Percentiles rank a stretch among this genome's conserved stretches.
Conservation (phyloP, 371 early-diverging fungal species). For the Mucor circinelloides region DNA sequence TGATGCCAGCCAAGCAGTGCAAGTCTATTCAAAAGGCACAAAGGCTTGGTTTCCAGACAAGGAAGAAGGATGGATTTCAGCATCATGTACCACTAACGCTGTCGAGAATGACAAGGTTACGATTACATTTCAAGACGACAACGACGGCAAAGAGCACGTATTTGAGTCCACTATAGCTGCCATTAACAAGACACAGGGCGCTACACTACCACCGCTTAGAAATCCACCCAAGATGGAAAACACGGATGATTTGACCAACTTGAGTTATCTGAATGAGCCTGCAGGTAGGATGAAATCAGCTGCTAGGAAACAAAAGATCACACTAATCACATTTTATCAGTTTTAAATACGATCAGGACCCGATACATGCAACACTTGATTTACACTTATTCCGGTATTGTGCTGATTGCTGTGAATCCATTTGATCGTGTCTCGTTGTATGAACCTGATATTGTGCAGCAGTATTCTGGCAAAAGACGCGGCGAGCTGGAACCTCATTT, state of each 20-base stretch:
- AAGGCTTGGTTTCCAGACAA: conserved; percentile 90
- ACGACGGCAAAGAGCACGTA: conserved; percentile 61
- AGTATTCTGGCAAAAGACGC: conserved; percentile 92
- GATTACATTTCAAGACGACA: conserved; percentile 64
- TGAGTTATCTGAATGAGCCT: conserved; percentile 91
- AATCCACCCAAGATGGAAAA: conserved; percentile 90
- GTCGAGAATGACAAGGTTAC: conserved; percentile 54
- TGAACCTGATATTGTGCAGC: conserved; percentile 78
- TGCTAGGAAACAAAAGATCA: not conserved
- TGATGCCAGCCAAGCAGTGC: conserved; percentile 29
- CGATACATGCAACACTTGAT: conserved; percentile 90
- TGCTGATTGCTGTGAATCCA: conserved; percentile 98
- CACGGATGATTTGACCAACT: conserved; percentile 89
- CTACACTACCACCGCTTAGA: conserved; percentile 82
- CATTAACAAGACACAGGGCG: conserved; percentile 62
- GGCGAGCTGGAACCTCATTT: conserved; percentile 98
- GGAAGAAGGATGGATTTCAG: conserved; percentile 85
- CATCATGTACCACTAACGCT: conserved; percentile 56
- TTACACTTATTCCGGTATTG: conserved; percentile 99
- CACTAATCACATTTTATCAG: conserved; percentile 28
- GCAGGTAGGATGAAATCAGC: conserved; percentile 55
- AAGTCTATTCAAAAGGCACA: conserved; percentile 68
- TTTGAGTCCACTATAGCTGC: conserved; percentile 74
- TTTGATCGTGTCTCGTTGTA: conserved; percentile 90
- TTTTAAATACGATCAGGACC: conserved; percentile 85